phyloP scores from a whole-genome alignment of 164 flowering plant species.

The Malania oleifera region DNA sequence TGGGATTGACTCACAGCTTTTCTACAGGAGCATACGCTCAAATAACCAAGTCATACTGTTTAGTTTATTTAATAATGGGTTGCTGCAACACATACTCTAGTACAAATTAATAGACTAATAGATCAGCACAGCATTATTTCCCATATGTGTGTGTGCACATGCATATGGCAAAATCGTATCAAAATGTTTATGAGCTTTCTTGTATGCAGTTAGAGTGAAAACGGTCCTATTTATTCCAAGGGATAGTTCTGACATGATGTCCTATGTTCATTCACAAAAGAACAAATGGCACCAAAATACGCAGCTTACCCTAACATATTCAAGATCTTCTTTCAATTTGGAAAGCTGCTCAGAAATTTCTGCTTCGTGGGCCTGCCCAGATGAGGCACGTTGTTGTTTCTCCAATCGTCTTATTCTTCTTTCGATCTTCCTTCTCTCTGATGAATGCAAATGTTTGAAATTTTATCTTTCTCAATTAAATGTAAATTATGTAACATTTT shows the following conservation, averaged over 20 bases:
- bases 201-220: background rate
- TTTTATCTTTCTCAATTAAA: no score
- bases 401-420: constrained; percentile 84
- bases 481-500: no score
- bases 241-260: background rate
- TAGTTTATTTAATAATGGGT: no score
- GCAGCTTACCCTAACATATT: constrained; percentile 83
- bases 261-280: background rate
- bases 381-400: constrained; percentile 62
- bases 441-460: constrained; percentile 12
- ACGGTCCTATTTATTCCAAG: background rate
- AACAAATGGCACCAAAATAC: background rate
- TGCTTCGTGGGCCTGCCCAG: constrained; percentile 59
- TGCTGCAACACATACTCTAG: no score
- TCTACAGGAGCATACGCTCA: no score
- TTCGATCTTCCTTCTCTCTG: constrained; percentile 93
- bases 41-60: no score
- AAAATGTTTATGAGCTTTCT: no score
- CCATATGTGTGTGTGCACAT: no score
- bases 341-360: constrained; percentile 61
- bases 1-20: no score
- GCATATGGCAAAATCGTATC: no score
- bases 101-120: no score
- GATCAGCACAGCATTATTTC: no score
- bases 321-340: constrained; percentile 87